These are phyloP conservation scores for Colletotrichum lentis DNA, from an alignment of 2,329 filamentous ascomycete genomes.

Conservation along the genomic window DNA sequence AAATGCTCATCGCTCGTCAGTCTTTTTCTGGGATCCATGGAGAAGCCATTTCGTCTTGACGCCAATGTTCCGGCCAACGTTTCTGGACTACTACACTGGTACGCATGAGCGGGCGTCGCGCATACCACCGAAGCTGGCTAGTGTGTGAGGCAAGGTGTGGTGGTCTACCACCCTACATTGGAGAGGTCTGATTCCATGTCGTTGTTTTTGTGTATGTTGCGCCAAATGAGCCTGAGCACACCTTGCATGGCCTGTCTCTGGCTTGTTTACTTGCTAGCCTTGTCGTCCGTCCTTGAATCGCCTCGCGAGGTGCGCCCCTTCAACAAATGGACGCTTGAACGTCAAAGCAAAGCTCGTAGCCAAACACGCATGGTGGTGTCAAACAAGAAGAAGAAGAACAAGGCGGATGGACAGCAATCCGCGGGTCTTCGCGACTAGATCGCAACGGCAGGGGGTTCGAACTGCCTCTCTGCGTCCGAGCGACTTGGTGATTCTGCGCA, in stretches of 20 bases:
- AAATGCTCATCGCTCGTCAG: background rate
- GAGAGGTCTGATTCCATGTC: conserved; percentile 22
- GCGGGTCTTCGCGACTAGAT: conserved; percentile 27
- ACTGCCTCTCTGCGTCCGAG: background rate
- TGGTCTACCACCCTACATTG: conserved; percentile 1
- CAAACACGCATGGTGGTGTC: background rate
- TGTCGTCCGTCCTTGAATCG: conserved; percentile 22
- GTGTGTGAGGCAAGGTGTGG: conserved; percentile 11
- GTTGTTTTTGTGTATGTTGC: background rate
- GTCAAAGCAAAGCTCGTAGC: conserved; percentile 1
- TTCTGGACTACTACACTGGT: background rate
- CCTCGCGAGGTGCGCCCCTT: conserved; percentile 31
- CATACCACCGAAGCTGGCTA: conserved; percentile 12
- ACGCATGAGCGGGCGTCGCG: conserved; percentile 11
- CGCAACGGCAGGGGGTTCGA: background rate
- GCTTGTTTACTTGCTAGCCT: conserved; percentile 10
- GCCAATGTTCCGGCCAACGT: background rate
- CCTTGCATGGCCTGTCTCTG: background rate
- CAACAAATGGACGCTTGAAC: conserved; percentile 1
- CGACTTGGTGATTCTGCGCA: background rate
- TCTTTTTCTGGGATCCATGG: conserved; percentile 10
- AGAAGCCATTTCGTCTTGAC: conserved; percentile 7
- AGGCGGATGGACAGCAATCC: conserved; percentile 24
- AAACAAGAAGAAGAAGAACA: background rate
- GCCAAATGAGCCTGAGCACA: conserved; percentile 11